Conservation (phyloP, 31 red algal species). For the Porphyra umbilicalis region DNA sequence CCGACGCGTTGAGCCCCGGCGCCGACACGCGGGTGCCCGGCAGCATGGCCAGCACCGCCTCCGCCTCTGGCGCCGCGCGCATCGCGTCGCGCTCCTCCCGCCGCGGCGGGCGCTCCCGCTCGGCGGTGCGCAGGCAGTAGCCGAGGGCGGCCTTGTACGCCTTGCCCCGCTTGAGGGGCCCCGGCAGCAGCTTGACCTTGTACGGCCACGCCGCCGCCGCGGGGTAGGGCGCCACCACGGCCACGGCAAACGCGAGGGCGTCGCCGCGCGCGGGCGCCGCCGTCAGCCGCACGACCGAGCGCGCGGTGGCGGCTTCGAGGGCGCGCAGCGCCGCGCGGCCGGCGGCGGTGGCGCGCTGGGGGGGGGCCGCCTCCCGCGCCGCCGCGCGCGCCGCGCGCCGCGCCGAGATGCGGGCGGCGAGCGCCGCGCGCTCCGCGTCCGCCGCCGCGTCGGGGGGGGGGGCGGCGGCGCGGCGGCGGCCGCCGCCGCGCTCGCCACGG, state of each 20-base stretch:
- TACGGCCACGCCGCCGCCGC: constrained; percentile 68
- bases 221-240: constrained; percentile 78
- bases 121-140: constrained; percentile 40
- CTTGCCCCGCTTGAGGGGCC: constrained; percentile 80
- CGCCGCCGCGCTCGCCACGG: background rate
- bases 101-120: constrained; percentile 25
- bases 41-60: constrained; percentile 51
- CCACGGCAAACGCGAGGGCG: constrained; percentile 55
- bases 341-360: background rate
- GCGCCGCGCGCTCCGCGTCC: background rate
- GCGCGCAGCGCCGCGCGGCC: constrained; percentile 29
- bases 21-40: background rate
- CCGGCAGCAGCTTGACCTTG: constrained; percentile 88
- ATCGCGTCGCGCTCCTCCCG: constrained; percentile 54
- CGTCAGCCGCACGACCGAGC: constrained; percentile 62
- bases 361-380: background rate
- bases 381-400: background rate
- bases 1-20: constrained; percentile 1
- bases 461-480: no score
- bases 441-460: background rate
- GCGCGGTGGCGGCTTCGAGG: constrained; percentile 24
- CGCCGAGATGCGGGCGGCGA: background rate
- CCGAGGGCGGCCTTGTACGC: constrained; percentile 42
- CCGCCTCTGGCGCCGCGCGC: constrained; percentile 37
- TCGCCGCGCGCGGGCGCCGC: constrained; percentile 59